These are phyloP conservation scores for Alternaria dauci DNA, from an alignment of 2,329 filamentous ascomycete species.

Conservation along the genomic window DNA sequence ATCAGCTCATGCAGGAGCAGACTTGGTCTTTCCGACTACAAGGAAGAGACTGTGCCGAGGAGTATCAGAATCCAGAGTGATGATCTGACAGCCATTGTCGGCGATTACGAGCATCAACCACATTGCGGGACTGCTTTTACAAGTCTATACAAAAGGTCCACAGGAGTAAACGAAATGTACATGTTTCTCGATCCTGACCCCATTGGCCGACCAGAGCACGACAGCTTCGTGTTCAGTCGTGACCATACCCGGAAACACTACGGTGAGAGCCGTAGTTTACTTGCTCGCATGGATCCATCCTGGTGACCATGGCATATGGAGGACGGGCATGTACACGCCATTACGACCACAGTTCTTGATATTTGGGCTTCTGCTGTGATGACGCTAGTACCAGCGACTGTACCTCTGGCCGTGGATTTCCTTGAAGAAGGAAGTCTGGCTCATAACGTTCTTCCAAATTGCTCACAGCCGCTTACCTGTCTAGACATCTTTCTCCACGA, in stretches of 20 bases:
- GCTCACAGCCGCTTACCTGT: slow-evolving; percentile 29
- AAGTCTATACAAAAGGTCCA: slow-evolving; percentile 61
- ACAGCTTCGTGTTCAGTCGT: slow-evolving; percentile 66
- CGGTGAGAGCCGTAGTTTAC: slow-evolving; percentile 55
- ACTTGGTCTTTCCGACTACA: slow-evolving; percentile 50
- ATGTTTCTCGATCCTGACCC: slow-evolving; percentile 67
- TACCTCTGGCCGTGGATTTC: slow-evolving; percentile 12
- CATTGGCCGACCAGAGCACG: slow-evolving; percentile 56
- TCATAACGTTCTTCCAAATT: slow-evolving; percentile 10
- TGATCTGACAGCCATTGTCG: slow-evolving; percentile 53
- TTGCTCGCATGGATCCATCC: slow-evolving; percentile 55
- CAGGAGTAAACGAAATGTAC: slow-evolving; percentile 52
- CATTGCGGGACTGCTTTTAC: slow-evolving; percentile 66
- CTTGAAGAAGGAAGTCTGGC: background rate
- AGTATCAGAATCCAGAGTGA: slow-evolving; percentile 53
- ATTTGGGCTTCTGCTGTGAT: slow-evolving; percentile 19
- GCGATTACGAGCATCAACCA: slow-evolving; percentile 61
- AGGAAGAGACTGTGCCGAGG: slow-evolving; percentile 55
- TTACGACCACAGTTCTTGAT: slow-evolving; percentile 17
- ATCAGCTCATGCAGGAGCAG: slow-evolving; percentile 50
- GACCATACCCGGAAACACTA: slow-evolving; percentile 58
- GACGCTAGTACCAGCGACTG: slow-evolving; percentile 7
- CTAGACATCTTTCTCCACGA: slow-evolving; percentile 30
- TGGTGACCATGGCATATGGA: slow-evolving; percentile 43
- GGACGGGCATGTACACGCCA: background rate